Conservation (phyloP, 73 alveolate species). For the Paramecium sexaurelia region DNA sequence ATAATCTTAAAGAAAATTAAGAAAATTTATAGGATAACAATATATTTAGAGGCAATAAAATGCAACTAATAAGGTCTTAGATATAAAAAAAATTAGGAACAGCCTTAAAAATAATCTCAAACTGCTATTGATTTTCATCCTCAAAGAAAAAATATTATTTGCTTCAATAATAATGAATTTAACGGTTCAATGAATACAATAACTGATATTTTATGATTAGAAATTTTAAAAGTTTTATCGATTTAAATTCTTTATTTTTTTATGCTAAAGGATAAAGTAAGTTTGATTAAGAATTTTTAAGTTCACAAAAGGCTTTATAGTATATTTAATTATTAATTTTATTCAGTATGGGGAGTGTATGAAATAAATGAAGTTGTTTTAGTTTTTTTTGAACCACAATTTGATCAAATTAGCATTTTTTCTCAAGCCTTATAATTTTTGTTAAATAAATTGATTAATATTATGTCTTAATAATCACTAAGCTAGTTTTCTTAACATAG, state of each 20-base stretch:
- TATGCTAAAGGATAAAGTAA: neutral
- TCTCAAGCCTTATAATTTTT: conserved; percentile 26
- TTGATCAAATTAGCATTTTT: neutral
- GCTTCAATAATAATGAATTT: no score
- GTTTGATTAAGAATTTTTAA: neutral
- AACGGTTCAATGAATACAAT: neutral
- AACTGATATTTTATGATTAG: conserved; percentile 33
- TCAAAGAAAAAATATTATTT: no score
- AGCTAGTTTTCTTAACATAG: neutral
- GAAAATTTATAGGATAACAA: no score
- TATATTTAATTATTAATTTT: neutral
- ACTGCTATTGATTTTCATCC: no score
- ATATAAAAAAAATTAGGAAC: no score
- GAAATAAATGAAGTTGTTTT: no score
- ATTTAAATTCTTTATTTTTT: conserved; percentile 5
- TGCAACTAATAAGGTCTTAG: no score
- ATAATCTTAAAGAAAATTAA: no score
- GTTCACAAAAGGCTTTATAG: neutral
- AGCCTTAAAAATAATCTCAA: no score
- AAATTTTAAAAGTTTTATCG: conserved; percentile 14
- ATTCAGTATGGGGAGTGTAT: neutral
- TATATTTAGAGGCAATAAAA: no score
- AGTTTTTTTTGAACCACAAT: neutral
- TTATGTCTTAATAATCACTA: neutral
- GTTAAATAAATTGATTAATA: neutral